Conservation (phyloP, 495 filamentous ascomycete genomes). For the Staphylotrichum tortipilum region DNA sequence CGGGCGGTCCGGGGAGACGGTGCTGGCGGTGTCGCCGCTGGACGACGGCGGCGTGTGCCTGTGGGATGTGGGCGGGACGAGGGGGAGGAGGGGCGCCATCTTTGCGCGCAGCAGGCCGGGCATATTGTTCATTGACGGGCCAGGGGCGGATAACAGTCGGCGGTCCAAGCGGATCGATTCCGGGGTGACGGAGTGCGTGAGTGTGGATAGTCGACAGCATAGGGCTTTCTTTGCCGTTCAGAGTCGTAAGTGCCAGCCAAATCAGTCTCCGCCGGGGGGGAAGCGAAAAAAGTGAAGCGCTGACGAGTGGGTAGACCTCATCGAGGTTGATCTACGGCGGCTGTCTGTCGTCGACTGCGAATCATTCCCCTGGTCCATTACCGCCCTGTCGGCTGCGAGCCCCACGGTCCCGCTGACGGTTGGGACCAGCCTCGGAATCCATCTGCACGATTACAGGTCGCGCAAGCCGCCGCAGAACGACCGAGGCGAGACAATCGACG, state of each 20-base stretch:
- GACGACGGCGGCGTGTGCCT: slow-evolving; percentile 80
- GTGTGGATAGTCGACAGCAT: slow-evolving; percentile 61
- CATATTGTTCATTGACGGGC: slow-evolving; percentile 47
- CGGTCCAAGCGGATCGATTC: slow-evolving; percentile 46
- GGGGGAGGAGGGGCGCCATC: slow-evolving; percentile 53
- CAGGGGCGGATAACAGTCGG: slow-evolving; percentile 33
- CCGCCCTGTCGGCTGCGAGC: slow-evolving; percentile 68
- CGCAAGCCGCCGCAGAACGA: slow-evolving; percentile 17
- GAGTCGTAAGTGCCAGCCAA: slow-evolving; percentile 40
- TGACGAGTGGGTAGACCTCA: slow-evolving; percentile 44
- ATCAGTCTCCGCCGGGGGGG: no score
- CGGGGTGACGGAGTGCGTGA: slow-evolving; percentile 76
- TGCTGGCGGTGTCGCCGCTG: slow-evolving; percentile 66
- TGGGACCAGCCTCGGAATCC: slow-evolving; percentile 72
- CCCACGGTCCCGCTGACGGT: slow-evolving; percentile 71
- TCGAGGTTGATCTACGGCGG: slow-evolving; percentile 77
- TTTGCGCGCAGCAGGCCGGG: slow-evolving; percentile 56
- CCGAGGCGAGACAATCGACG: slow-evolving; percentile 27
- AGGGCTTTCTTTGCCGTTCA: slow-evolving; percentile 72
- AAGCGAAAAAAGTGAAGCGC: background rate
- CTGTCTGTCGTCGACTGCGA: slow-evolving; percentile 62
- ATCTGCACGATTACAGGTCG: slow-evolving; percentile 71
- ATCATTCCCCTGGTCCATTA: slow-evolving; percentile 74
- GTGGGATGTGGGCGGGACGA: slow-evolving; percentile 68
- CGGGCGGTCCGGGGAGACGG: slow-evolving; percentile 35